phyloP scores from a whole-genome alignment of 2,329 filamentous ascomycete species.

The Rhynchosporium graminicola region DNA sequence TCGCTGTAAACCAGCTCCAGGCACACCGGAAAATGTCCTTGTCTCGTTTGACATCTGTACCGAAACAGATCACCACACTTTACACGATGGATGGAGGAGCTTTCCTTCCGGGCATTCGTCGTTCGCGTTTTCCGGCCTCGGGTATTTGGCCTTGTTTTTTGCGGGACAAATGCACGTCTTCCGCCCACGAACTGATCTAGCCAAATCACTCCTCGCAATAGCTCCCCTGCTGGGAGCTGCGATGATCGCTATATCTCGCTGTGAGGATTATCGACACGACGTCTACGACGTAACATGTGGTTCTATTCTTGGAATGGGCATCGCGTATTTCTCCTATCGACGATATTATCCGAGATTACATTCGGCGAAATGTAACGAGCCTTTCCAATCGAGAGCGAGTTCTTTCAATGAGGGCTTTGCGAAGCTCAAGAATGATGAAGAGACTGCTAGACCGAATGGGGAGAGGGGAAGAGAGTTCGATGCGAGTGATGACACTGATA shows the following conservation, averaged over 20 bases:
- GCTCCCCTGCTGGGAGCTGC: slow-evolving; percentile 61
- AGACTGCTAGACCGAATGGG: slow-evolving; percentile 23
- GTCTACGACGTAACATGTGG: slow-evolving; percentile 69
- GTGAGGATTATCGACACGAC: slow-evolving; percentile 71
- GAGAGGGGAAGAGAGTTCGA: slow-evolving; percentile 27
- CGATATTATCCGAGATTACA: slow-evolving; percentile 61
- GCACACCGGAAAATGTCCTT: slow-evolving; percentile 51
- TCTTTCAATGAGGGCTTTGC: slow-evolving; percentile 39
- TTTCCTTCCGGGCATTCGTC: slow-evolving; percentile 81
- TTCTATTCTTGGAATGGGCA: slow-evolving; percentile 57
- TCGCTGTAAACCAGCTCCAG: slow-evolving; percentile 71
- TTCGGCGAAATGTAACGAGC: slow-evolving; percentile 56
- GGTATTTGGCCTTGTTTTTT: slow-evolving; percentile 71
- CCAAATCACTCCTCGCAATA: slow-evolving; percentile 58
- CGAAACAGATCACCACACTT: slow-evolving; percentile 63
- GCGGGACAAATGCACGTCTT: slow-evolving; percentile 66
- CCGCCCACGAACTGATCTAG: slow-evolving; percentile 49
- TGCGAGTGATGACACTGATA: slow-evolving; percentile 32
- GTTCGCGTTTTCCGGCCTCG: slow-evolving; percentile 77
- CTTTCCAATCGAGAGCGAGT: slow-evolving; percentile 48
- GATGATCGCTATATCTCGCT: slow-evolving; percentile 69
- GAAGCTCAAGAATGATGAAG: slow-evolving; percentile 40
- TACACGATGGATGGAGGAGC: slow-evolving; percentile 82
- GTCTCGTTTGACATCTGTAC: slow-evolving; percentile 73
- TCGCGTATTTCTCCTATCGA: slow-evolving; percentile 67